Base-by-base conservation (phyloP, 179 eudicot species). In the Beta lomatogona region DNA sequence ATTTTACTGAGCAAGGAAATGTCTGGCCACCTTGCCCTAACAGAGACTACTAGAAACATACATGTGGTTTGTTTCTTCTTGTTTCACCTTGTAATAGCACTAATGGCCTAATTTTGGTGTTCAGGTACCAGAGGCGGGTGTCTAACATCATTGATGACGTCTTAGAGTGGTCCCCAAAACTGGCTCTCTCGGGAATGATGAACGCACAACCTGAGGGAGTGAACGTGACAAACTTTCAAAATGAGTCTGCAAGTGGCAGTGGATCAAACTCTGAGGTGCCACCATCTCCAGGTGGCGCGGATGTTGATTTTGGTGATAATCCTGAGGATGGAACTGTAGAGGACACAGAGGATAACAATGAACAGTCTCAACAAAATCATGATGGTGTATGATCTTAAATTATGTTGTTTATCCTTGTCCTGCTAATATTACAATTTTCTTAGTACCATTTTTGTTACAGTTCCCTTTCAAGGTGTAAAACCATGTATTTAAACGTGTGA, bases 71-170 rank as follows among this genome's bases (percentile, higher is more conserved):
- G 60, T 52, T 77, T 7, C 44, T 2, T 15, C 58, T 50, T 12
- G 22, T 15, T 22, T 63, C 4, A 11, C 14, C 12, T 50, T n/a
- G 4, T 18, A 28, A 44, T 18, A 55, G 45, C 1, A 36, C 81
- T 67, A 58, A 68, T 59, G 44, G 18, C 55, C 50, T 6, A 9
- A 6, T 60, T 78, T 55, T 15, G 63, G 59, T 54, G 78, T 81
- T 82, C 96, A 95, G 99, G 93, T 95, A 95, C 79, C 99, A 95
- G 82, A 91, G 89, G 83, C 88, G 97, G 85, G 98, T 95, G 65
- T 95, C 97, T 48, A 95, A 95, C 85, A 95, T 95, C 31, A 95
- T 95, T 9, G 99, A 95, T 72, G 99, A 95, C 83, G 98, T 95
- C 85, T 89, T 95, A 36, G 99, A 95, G 84, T 95, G 99, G 99